Conservation (phyloP, 2,329 filamentous ascomycete species). For the Phaeoacremonium minimum region DNA sequence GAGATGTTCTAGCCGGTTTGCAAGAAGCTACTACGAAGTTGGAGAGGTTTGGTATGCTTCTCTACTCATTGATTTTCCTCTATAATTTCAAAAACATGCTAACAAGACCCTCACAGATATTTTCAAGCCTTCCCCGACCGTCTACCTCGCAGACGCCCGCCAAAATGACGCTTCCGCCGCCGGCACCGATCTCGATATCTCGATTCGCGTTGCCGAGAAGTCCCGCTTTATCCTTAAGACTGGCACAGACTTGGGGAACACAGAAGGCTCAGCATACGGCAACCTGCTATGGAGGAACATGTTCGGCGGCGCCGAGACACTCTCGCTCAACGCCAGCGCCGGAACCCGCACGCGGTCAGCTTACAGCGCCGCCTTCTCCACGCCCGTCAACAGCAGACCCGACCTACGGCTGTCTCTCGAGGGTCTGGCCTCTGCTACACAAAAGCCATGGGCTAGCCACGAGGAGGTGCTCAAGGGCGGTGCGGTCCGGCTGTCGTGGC, state of each 20-base stretch:
- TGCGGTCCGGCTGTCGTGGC: slow-evolving; percentile 72
- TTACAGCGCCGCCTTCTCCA: slow-evolving; percentile 81
- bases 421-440: slow-evolving; percentile 74
- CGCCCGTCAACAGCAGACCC: slow-evolving; percentile 80
- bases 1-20: slow-evolving; percentile 72
- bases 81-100: neutral
- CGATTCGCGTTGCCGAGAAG: slow-evolving; percentile 73
- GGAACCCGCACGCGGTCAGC: slow-evolving; percentile 89
- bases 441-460: slow-evolving; percentile 91
- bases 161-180: slow-evolving; percentile 64
- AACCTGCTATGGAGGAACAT: slow-evolving; percentile 86
- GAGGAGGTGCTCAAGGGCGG: slow-evolving; percentile 83
- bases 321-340: slow-evolving; percentile 81
- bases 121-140: slow-evolving; percentile 76
- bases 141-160: slow-evolving; percentile 76
- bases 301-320: slow-evolving; percentile 86
- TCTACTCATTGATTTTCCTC: neutral
- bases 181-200: slow-evolving; percentile 76
- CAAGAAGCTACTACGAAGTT: slow-evolving; percentile 70
- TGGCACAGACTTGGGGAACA: slow-evolving; percentile 89
- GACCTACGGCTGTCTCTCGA: slow-evolving; percentile 76
- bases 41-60: slow-evolving; percentile 66
- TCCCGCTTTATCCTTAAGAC: slow-evolving; percentile 85
- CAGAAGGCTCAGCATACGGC: slow-evolving; percentile 89
- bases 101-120: slow-evolving; percentile 55